Conservation (phyloP, 371 early-diverging fungal genomes). For the Mortierella sp. region DNA sequence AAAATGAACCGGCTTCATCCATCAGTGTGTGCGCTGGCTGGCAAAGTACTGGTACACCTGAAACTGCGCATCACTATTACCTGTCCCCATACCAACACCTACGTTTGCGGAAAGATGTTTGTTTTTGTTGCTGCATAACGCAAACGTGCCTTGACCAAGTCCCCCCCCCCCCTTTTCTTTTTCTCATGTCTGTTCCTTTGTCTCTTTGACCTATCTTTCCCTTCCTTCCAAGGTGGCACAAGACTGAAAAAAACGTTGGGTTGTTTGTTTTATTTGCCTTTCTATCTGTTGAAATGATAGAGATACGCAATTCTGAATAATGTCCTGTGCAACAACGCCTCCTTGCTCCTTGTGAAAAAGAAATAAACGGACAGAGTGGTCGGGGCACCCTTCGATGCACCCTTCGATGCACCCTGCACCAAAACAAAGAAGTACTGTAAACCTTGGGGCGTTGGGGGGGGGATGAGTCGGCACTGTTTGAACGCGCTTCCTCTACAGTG, state of each 20-base stretch:
- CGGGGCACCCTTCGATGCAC: not conserved
- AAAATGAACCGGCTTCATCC: not conserved
- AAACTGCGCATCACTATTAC: not conserved
- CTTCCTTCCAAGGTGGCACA: not conserved
- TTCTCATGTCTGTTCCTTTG: not conserved
- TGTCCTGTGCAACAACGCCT: not conserved
- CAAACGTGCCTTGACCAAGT: slow-evolving; percentile 1
- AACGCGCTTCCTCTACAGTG: no score
- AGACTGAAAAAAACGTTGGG: slow-evolving; percentile 1
- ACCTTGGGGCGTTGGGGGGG: not conserved
- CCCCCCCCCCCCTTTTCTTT: not conserved
- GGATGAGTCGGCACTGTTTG: not conserved
- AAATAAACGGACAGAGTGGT: not conserved
- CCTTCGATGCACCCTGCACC: not conserved
- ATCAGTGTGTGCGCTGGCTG: not conserved
- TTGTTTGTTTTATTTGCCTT: not conserved
- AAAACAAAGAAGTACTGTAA: slow-evolving; percentile 22
- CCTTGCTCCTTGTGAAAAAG: not conserved
- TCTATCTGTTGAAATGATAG: not conserved
- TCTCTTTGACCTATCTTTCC: not conserved
- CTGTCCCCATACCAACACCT: no score
- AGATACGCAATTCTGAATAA: not conserved
- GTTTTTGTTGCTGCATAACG: not conserved
- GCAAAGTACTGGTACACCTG: not conserved
- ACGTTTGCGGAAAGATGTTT: not conserved